phyloP scores from a whole-genome alignment of 257 asterid species.

The Solanum habrochaites region DNA sequence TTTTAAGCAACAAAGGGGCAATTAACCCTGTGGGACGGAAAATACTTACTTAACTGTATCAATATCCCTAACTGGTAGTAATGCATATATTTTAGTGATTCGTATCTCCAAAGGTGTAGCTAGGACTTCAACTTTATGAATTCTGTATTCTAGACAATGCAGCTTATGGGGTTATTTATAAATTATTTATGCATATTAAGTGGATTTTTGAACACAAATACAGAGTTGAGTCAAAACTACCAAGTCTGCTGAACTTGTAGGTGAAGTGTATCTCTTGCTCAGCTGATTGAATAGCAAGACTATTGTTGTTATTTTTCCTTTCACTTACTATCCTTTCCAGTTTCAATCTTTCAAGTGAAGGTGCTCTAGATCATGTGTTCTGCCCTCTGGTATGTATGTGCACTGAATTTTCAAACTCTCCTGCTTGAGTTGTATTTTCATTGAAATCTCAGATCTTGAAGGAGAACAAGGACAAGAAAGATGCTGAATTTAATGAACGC shows the following conservation, averaged over 20 bases:
- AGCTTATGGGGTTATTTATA: not conserved
- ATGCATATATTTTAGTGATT: not conserved
- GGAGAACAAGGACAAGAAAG: slow-evolving; percentile 92
- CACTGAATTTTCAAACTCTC: not conserved
- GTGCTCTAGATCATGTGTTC: not conserved
- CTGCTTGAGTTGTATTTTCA: not conserved
- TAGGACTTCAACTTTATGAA: not conserved
- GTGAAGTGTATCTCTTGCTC: not conserved
- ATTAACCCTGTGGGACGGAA: not conserved
- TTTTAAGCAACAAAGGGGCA: not conserved
- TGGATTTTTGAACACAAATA: not conserved
- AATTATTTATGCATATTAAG: not conserved
- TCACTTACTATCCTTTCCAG: not conserved
- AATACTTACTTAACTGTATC: not conserved
- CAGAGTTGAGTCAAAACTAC: not conserved
- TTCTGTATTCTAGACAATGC: not conserved
- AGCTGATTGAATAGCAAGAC: not conserved
- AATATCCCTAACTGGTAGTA: not conserved
- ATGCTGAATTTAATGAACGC: slow-evolving; percentile 91
- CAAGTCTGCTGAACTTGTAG: not conserved
- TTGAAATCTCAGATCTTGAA: slow-evolving; percentile 41
- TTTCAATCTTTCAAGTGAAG: not conserved
- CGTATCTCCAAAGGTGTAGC: not conserved
- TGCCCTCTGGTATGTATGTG: not conserved
- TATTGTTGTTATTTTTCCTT: not conserved